Percentiles rank a stretch among this genome's conserved stretches.
Conservation (phyloP, 805 yeast genomes). For the Wickerhamomyces hampshirensis region DNA sequence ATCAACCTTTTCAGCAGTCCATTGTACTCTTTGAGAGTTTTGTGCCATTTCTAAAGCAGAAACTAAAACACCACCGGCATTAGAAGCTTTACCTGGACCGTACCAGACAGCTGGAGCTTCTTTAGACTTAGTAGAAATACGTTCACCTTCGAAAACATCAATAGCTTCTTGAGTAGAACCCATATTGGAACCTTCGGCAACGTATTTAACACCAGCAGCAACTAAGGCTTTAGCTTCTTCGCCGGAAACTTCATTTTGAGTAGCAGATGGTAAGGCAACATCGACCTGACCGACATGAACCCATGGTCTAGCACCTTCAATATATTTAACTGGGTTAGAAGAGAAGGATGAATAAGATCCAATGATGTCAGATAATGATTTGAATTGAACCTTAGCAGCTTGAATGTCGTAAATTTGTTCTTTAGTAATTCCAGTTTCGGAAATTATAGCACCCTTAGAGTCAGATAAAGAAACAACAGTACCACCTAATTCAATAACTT, state of each 20-base stretch:
- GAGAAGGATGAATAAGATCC: slow-evolving; percentile 55
- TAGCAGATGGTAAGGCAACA: slow-evolving; percentile 96
- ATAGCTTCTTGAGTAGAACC: slow-evolving; percentile 98
- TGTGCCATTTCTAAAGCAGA: slow-evolving; percentile 99
- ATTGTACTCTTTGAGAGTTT: slow-evolving; percentile 88
- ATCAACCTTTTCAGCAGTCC: slow-evolving; percentile 95
- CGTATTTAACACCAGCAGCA: slow-evolving; percentile 84
- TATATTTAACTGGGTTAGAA: slow-evolving; percentile 60
- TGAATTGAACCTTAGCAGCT: slow-evolving; percentile 76
- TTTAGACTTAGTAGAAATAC: slow-evolving; percentile 39
- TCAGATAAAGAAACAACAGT: slow-evolving; percentile 91
- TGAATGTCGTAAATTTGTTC: slow-evolving; percentile 74
- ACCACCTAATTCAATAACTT: slow-evolving; percentile 96
- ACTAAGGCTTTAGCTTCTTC: slow-evolving; percentile 94
- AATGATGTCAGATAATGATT: slow-evolving; percentile 65
- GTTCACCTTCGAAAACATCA: slow-evolving; percentile 84
- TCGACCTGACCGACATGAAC: slow-evolving; percentile 84
- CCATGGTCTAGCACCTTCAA: slow-evolving; percentile 97
- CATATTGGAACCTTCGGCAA: slow-evolving; percentile 99
- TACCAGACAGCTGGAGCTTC: slow-evolving; percentile 75
- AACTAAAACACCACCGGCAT: slow-evolving; percentile 99
- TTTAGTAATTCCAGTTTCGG: slow-evolving; percentile 75
- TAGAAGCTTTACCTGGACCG: slow-evolving; percentile 99
- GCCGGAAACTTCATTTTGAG: slow-evolving; percentile 96
- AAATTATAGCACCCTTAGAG: slow-evolving; percentile 85